Conservation (phyloP, 352 stramenopile genomes). For the Globisporangium nunn region DNA sequence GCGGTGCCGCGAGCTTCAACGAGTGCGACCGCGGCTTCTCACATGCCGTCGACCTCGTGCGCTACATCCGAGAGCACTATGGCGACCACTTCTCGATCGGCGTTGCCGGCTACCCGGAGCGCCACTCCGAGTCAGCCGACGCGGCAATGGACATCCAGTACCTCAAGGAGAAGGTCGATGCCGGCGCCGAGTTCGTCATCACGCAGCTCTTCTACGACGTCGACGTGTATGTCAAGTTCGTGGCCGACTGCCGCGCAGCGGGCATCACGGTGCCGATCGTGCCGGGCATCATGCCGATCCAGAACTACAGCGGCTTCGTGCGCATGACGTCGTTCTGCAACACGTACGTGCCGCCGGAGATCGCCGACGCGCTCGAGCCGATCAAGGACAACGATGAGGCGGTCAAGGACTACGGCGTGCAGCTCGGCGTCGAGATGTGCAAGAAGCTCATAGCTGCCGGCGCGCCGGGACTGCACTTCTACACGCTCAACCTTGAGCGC, state of each 20-base stretch:
- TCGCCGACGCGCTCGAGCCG: conserved; percentile 75
- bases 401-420: conserved; percentile 94
- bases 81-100: conserved; percentile 95
- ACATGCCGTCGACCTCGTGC: conserved; percentile 95
- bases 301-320: conserved; percentile 95
- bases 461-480: conserved; percentile 88
- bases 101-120: conserved; percentile 97
- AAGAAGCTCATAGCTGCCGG: conserved; percentile 88
- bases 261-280: conserved; percentile 96
- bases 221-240: conserved; percentile 93
- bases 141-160: conserved; percentile 92
- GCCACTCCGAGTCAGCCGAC: conserved; percentile 89
- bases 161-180: conserved; percentile 97
- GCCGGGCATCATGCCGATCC: conserved; percentile 98
- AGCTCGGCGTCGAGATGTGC: conserved; percentile 94
- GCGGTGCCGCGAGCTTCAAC: conserved; percentile 84
- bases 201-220: conserved; percentile 99
- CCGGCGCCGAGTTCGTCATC: conserved; percentile 97
- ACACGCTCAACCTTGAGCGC: conserved; percentile 92
- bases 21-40: conserved; percentile 91
- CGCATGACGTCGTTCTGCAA: conserved; percentile 98
- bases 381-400: conserved; percentile 96
- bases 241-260: conserved; percentile 80
- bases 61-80: conserved; percentile 94
- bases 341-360: conserved; percentile 88